Conservation (phyloP, 2,329 filamentous ascomycete genomes). For the Phoma sp. region DNA sequence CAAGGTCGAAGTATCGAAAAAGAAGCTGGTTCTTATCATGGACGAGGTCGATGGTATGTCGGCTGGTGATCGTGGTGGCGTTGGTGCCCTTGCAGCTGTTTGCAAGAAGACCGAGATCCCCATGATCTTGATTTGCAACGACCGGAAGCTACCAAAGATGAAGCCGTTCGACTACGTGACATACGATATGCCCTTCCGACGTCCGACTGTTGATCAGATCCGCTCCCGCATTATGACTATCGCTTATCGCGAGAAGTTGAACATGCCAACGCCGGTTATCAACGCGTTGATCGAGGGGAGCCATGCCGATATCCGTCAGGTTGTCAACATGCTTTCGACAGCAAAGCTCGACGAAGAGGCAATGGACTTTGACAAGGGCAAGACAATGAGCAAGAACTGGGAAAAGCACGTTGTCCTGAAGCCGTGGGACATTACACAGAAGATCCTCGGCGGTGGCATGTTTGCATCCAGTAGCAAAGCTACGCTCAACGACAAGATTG, state of each 20-base stretch:
- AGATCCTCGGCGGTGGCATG: constrained; percentile 86
- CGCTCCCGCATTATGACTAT: constrained; percentile 93
- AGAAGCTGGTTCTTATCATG: constrained; percentile 96
- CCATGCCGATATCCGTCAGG: constrained; percentile 93
- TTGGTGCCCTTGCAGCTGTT: constrained; percentile 89
- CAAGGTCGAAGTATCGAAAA: constrained; percentile 78
- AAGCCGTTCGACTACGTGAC: constrained; percentile 91
- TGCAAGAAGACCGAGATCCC: constrained; percentile 96
- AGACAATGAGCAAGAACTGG: constrained; percentile 96
- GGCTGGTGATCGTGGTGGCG: constrained; percentile 91
- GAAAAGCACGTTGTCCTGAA: constrained; percentile 97
- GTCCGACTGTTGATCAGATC: constrained; percentile 89
- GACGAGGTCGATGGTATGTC: constrained; percentile 99
- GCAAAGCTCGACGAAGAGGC: constrained; percentile 83
- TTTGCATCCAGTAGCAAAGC: constrained; percentile 83
- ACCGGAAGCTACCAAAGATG: constrained; percentile 93
- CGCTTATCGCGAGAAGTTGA: constrained; percentile 87
- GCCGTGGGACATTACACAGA: constrained; percentile 96
- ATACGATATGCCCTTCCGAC: constrained; percentile 83
- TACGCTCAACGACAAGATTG: constrained; percentile 95
- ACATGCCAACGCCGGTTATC: constrained; percentile 80
- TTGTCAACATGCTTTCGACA: constrained; percentile 98
- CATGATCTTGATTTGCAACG: constrained; percentile 97
- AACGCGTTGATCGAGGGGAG: constrained; percentile 95
- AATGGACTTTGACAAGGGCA: constrained; percentile 84